These are phyloP conservation scores for Sherardia arvensis DNA, from an alignment of 257 asterid genomes.

Conservation along the genomic window DNA sequence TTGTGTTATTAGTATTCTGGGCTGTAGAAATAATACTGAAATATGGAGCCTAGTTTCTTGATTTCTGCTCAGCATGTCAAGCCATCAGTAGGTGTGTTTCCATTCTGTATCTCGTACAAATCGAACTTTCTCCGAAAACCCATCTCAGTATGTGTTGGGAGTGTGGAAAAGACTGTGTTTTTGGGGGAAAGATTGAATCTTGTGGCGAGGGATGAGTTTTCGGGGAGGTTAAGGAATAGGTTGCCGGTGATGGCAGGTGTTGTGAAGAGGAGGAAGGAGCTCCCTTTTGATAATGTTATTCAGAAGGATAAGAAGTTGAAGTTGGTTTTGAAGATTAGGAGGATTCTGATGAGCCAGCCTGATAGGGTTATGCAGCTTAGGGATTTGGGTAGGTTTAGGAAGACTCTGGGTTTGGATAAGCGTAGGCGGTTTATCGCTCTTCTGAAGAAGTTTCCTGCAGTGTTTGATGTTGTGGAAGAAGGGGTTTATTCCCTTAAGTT, in stretches of 20 bases:
- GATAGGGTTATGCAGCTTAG: slow-evolving; percentile 74
- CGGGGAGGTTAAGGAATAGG: slow-evolving; percentile 27
- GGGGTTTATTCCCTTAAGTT: slow-evolving; percentile 78
- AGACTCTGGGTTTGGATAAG: slow-evolving; percentile 53
- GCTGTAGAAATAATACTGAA: slow-evolving; percentile 11
- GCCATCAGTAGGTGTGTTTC: slow-evolving; percentile 38
- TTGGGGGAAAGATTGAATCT: slow-evolving; percentile 37
- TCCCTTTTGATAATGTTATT: slow-evolving; percentile 82
- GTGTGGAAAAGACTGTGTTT: slow-evolving; percentile 36
- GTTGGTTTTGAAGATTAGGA: slow-evolving; percentile 74
- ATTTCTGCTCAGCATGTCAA: slow-evolving; percentile 40
- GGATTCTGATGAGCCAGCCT: slow-evolving; percentile 79
- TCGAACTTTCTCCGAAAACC: slow-evolving; percentile 32
- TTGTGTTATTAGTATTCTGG: slow-evolving; percentile 8
- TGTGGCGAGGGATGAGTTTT: slow-evolving; percentile 19
- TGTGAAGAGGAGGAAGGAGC: slow-evolving; percentile 92
- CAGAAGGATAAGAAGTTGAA: slow-evolving; percentile 94
- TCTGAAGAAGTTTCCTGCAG: slow-evolving; percentile 81
- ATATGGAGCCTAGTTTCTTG: slow-evolving; percentile 55
- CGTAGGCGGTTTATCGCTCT: slow-evolving; percentile 71
- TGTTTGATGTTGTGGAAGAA: slow-evolving; percentile 91
- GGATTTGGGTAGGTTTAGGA: slow-evolving; percentile 74
- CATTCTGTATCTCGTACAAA: slow-evolving; percentile 37
- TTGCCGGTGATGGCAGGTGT: slow-evolving; percentile 46
- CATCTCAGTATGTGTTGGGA: slow-evolving; percentile 20